Evolutionary conservation across 2,329 filamentous ascomycete species (phyloP), one percentile per base, ranked within the genome.

Genomic region (Lachnellula suecica): DNA sequence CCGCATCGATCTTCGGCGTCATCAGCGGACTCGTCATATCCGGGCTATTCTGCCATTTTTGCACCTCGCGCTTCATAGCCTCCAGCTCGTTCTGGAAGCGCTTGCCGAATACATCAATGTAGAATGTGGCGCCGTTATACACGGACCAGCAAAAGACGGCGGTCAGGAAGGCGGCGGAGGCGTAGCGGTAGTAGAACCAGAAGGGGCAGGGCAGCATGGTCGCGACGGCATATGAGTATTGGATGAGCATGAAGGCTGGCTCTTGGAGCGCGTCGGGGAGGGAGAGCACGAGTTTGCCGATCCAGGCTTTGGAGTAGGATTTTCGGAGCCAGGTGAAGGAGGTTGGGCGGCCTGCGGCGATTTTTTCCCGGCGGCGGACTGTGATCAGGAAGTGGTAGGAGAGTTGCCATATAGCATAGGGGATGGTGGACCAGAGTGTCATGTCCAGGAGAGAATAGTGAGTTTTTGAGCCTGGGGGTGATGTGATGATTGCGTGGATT

Each of bases 61-160:
- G 82, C 8, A 99, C 91, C 66, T 99, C 94, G 50, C 83, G 83
- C 72, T 88, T 92, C 73, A 99, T 81, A 47, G 87, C 81, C 68
- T 99, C 92, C 11, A 99, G 78, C 70, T 99, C 94, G 67, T 93
- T 96, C 75, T 99, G 91, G 77, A 99, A 97, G 2, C 92, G 84
- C 64, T 89, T 96, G 49, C 95, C 94, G 68, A 97, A 99, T 2
- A 97, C 90, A 64, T 99, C 94, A 66, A 99, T 97, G 72, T 99
- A 99, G 71, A 89, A 99, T 0, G 92, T 97, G 17, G 94, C 91
- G 27, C 94, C 94, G 63, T 99, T 99, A 75, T 97, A 95, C 51
- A 97, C 88, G 62, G 90, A 95, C 91, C 92, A 97, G 40, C 84
- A 79, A 66, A 99, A 97, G n/a, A 99, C 85, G 2, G 82, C 73